These are phyloP conservation scores for Ophiostoma himal-ulmi DNA, from an alignment of 2,329 filamentous ascomycete species.

Conservation along the genomic window DNA sequence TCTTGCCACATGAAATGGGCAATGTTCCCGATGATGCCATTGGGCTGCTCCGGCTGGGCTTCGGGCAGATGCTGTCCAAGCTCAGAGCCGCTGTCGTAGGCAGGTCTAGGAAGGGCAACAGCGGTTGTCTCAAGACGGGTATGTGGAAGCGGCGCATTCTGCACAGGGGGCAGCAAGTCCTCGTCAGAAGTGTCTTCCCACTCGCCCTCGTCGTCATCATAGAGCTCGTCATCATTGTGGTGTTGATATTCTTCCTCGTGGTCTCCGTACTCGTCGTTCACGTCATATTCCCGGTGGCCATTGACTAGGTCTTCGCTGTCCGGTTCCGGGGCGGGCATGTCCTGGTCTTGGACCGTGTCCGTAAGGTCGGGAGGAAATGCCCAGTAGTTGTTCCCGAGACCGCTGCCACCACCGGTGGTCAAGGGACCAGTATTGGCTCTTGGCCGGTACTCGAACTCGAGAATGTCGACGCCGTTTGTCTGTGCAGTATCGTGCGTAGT, in stretches of 20 bases:
- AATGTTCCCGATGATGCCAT: neutral
- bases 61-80: neutral
- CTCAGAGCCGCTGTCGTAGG: neutral
- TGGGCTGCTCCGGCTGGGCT: neutral
- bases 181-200: neutral
- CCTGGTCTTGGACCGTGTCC: neutral
- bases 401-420: conserved; percentile 41
- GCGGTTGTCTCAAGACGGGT: neutral
- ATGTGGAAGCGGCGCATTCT: neutral
- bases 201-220: neutral
- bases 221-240: neutral
- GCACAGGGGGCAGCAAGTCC: neutral
- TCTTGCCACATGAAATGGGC: conserved; percentile 54
- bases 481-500: neutral
- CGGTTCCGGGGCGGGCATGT: neutral
- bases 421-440: conserved; percentile 52
- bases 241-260: neutral
- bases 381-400: conserved; percentile 57
- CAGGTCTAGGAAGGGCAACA: neutral
- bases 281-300: neutral
- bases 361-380: conserved; percentile 37
- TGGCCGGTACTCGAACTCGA: conserved; percentile 35
- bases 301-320: neutral
- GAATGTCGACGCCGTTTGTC: neutral
- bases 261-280: neutral